phyloP scores from a whole-genome alignment of 2,329 filamentous ascomycete genomes.

The Botryosphaeria agaves region DNA sequence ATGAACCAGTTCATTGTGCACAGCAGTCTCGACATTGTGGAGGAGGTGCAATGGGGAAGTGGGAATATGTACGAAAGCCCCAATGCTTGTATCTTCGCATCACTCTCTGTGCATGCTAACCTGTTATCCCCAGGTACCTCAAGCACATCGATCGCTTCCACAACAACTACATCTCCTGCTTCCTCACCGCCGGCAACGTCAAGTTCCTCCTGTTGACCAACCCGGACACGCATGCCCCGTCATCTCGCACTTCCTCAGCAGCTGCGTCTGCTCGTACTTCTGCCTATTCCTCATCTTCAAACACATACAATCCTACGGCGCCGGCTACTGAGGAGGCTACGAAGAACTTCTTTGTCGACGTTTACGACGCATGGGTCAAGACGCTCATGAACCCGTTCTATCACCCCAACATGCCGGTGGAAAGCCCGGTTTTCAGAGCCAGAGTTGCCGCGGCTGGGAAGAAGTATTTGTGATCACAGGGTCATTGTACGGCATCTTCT shows the following conservation, averaged over 20 bases:
- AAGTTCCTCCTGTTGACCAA: conserved; percentile 92
- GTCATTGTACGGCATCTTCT: too few relatives aligned
- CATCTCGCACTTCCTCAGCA: conserved; percentile 10
- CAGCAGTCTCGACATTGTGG: conserved; percentile 82
- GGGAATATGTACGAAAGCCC: conserved; percentile 51
- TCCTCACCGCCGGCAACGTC: conserved; percentile 79
- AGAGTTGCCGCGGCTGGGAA: conserved; percentile 75
- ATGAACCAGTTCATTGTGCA: conserved; percentile 98
- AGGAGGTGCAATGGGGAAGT: conserved; percentile 87
- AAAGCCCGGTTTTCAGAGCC: conserved; percentile 68
- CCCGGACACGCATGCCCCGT: conserved; percentile 33
- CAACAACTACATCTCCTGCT: conserved; percentile 87
- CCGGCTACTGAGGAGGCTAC: conserved; percentile 92
- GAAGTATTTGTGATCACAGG: conserved; percentile 78
- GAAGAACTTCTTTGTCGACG: conserved; percentile 82
- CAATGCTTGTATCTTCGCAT: conserved; percentile 5
- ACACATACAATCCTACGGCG: conserved; percentile 54
- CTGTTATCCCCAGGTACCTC: conserved; percentile 51
- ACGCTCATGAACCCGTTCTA: conserved; percentile 97
- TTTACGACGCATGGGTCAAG: conserved; percentile 95
- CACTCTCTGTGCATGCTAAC: conserved; percentile 2
- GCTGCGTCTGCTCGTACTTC: conserved; percentile 9
- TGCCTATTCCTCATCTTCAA: conserved; percentile 10
- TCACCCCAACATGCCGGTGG: conserved; percentile 64
- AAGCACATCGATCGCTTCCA: conserved; percentile 96